Evolutionary conservation across 2,329 filamentous ascomycete genomes (phyloP).

Genomic region (Triangularia setosa): DNA sequence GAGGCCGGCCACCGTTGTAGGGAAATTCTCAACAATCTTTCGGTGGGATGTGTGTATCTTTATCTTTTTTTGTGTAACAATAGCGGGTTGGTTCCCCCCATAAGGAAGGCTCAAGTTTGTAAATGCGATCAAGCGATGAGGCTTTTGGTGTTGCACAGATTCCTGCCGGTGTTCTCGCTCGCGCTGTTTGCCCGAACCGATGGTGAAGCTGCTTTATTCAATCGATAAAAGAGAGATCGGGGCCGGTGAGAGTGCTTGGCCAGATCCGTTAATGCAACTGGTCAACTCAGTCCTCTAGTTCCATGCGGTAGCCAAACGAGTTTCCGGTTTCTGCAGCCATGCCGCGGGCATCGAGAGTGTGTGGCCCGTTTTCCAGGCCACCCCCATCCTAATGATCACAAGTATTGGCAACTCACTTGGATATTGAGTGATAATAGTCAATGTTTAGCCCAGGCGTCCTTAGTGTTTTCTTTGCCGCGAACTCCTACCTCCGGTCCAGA

Average conservation of each 20-base stretch:
- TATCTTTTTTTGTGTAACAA: constrained; percentile 2
- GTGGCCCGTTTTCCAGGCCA: neutral
- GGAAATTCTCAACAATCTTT: neutral
- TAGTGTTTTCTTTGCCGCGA: neutral
- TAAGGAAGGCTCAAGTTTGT: neutral
- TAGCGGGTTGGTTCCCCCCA: neutral
- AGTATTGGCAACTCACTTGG: neutral
- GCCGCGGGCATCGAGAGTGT: neutral
- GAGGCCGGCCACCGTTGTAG: neutral
- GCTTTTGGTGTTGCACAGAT: constrained; percentile 1
- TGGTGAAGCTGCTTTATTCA: neutral
- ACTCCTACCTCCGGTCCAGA: neutral
- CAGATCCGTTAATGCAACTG: neutral
- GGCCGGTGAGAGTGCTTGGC: neutral
- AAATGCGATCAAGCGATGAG: neutral
- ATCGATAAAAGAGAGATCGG: neutral
- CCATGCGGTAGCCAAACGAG: neutral
- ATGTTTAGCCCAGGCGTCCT: neutral
- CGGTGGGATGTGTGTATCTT: neutral
- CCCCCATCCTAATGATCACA: neutral
- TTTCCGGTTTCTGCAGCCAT: neutral
- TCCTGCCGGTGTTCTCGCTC: neutral
- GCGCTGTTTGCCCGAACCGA: neutral
- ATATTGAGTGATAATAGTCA: neutral
- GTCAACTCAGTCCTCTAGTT: neutral